Evolutionary conservation across 2,329 filamentous ascomycete species (phyloP).

Genomic region (Coleophoma eucalyptorum): DNA sequence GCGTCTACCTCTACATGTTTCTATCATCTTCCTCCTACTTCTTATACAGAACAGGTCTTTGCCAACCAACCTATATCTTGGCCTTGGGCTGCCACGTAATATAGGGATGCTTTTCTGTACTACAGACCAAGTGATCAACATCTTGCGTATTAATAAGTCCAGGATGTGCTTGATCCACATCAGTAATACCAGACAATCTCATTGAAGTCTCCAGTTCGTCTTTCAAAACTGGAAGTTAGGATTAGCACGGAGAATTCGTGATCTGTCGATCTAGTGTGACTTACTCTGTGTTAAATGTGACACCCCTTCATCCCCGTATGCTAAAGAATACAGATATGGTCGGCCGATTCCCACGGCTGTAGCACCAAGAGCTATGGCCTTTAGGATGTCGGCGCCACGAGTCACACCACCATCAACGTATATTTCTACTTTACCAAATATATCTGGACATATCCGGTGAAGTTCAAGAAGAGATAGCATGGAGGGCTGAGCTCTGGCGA

Average conservation of each 20-base stretch:
- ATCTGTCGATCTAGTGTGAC: too few relatives aligned
- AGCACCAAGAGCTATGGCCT: conserved; percentile 60
- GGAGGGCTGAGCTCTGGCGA: conserved; percentile 36
- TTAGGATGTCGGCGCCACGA: conserved; percentile 60
- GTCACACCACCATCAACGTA: conserved; percentile 59
- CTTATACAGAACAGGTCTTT: too few relatives aligned
- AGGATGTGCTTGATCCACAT: conserved; percentile 39
- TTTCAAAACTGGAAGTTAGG: conserved; percentile 33
- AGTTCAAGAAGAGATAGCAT: conserved; percentile 58
- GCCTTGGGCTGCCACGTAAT: too few relatives aligned
- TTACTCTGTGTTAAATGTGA: too few relatives aligned
- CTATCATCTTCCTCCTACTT: too few relatives aligned
- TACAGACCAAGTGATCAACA: too few relatives aligned
- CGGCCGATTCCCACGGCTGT: conserved; percentile 58
- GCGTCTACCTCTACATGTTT: too few relatives aligned
- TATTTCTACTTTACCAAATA: conserved; percentile 55
- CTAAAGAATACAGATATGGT: conserved; percentile 52
- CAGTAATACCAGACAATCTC: conserved; percentile 58
- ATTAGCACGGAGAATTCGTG: too few relatives aligned
- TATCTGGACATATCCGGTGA: conserved; percentile 50
- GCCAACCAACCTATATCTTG: too few relatives aligned
- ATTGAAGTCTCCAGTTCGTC: conserved; percentile 62
- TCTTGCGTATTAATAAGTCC: too few relatives aligned
- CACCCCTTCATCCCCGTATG: conserved; percentile 43
- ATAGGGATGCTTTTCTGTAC: too few relatives aligned